phyloP scores from a whole-genome alignment of 2,329 filamentous ascomycete species.

The Clonostachys chloroleuca region DNA sequence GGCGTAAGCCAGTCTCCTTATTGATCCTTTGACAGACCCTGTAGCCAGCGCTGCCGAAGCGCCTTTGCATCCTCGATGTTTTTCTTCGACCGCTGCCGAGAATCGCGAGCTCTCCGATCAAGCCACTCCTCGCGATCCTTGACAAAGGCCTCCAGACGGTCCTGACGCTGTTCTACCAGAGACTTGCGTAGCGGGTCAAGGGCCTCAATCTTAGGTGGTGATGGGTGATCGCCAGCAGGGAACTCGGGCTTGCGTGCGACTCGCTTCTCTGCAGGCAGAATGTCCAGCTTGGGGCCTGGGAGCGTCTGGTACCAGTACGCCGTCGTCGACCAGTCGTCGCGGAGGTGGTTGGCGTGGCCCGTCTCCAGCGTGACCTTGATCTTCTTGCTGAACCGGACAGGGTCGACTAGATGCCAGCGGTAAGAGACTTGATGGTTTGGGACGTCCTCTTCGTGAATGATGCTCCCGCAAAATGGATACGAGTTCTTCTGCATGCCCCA shows the following conservation, averaged over 20 bases:
- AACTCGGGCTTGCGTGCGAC: conserved; percentile 1
- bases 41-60: too few species aligned
- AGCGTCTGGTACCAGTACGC: conserved; percentile 25
- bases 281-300: conserved; percentile 18
- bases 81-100: conserved; percentile 9
- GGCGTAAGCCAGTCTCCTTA: too few species aligned
- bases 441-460: conserved; percentile 24
- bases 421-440: conserved; percentile 22
- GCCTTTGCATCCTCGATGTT: conserved; percentile 16
- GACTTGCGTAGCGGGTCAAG: neutral
- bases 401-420: conserved; percentile 23
- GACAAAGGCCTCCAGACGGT: conserved; percentile 12
- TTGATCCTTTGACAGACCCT: too few species aligned
- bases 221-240: too few species aligned
- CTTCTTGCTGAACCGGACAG: conserved; percentile 20
- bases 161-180: conserved; percentile 8
- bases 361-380: conserved; percentile 17
- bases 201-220: neutral
- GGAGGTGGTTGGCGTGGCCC: conserved; percentile 21
- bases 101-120: conserved; percentile 11
- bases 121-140: conserved; percentile 14
- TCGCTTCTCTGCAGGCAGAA: conserved; percentile 14
- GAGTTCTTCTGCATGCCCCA: conserved; percentile 29
- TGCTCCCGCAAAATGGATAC: conserved; percentile 21
- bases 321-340: conserved; percentile 22